Evolutionary conservation across 2,329 filamentous ascomycete species (phyloP).

Genomic region (Diaporthe humulicola): DNA sequence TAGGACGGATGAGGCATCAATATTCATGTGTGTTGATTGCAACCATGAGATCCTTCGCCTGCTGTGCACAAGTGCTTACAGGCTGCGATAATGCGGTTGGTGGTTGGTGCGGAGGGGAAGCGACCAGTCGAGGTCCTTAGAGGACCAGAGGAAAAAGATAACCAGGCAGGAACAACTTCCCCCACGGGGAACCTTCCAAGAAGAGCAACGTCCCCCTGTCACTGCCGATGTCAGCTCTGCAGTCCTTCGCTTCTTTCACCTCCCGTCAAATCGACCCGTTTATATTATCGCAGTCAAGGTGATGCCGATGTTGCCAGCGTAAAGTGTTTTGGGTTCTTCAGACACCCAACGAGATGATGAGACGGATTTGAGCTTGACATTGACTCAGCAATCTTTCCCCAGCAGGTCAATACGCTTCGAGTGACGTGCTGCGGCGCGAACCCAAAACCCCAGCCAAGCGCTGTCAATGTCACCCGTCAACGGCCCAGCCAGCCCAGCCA

Average conservation of each 20-base stretch:
- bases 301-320: not conserved
- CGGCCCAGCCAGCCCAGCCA: constrained; percentile 7
- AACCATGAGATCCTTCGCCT: constrained; percentile 8
- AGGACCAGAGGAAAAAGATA: not conserved
- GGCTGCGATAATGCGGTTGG: not conserved
- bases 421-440: constrained; percentile 2
- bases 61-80: not conserved
- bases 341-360: not conserved
- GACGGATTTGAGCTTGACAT: not conserved
- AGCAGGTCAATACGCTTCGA: not conserved
- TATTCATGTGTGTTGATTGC: constrained; percentile 9
- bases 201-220: not conserved
- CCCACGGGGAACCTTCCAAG: not conserved
- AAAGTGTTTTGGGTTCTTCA: not conserved
- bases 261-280: not conserved
- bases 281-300: too few relatives aligned
- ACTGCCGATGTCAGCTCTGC: not conserved
- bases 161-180: not conserved
- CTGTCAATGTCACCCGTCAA: constrained; percentile 12
- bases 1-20: constrained; percentile 27
- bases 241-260: not conserved
- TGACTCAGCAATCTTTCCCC: not conserved
- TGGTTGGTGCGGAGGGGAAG: not conserved
- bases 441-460: not conserved
- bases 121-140: not conserved